Base-by-base conservation (phyloP, 441 rosid genomes). In the Cnidoscolus chayamansa region DNA sequence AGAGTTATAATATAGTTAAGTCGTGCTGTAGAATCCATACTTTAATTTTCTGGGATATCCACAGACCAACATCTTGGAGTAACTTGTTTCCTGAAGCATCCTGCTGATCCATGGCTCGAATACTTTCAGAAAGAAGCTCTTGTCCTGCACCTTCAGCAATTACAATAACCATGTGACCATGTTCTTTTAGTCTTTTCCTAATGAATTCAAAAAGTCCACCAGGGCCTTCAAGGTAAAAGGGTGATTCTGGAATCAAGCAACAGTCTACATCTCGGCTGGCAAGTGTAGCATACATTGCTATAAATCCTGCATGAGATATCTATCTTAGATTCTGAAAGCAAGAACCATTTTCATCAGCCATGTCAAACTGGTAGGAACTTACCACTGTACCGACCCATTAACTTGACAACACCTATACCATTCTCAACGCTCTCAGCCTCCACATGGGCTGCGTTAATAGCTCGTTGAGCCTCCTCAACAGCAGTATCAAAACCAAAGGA, bases 191-290 rank as follows among this genome's bases (percentile, higher is more conserved):
- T 58, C 89, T 82, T 82, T 77, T 88, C 30, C 78, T 84, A 15
- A 90, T 82, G 78, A 68, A 88, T 76, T 92, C 94, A 15, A 86
- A 82, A 40, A 92, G 87, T 64, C 97, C 97, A 31, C 97, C 94
- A 9, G 80, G 73, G 37, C 96, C 94, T 73, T 90, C 90, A 15
- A 92, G 96, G 67, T 80, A 88, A 77, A 90, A 90, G 30, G 96
- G 96, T 49, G 90, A 92, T 72, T 88, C 92, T 7, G 97, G 97
- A 72, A 90, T 90, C 78, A 92, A 82, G 84, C 95, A 89, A 67
- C 95, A 90, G 78, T 91, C 97, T 71, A 90, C 97, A 69, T 91
- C 95, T 73, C 96, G 60, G 82, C 93, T 91, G 10, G 95, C 95
- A 60, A 90, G 86, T 15, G 89, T 86, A 48, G 94, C 97, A 80